Evolutionary conservation across 2,329 filamentous ascomycete species (phyloP), one percentile per base, ranked within the genome.

Genomic region (Claviceps fusiformis): DNA sequence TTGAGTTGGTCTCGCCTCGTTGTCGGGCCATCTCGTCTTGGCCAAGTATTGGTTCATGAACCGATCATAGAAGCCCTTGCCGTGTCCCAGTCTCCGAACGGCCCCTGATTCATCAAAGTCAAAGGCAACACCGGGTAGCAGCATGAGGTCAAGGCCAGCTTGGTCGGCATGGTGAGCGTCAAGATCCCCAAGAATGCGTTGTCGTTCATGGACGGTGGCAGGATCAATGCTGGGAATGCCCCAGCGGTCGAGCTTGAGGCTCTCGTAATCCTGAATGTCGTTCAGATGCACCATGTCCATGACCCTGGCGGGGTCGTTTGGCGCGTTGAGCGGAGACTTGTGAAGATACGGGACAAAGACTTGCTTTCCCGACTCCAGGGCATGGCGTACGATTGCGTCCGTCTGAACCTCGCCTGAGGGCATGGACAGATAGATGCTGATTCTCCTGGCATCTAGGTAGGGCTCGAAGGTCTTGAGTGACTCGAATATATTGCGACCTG

Each of bases 51-150:
- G 82, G 64, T 85, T 81, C 66, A 98, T 73, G 70, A 95, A 98
- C 69, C 84, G 87, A 73, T 98, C 93, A 75, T 98, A 98, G 73
- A 95, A 98, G 37, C 93, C 93, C 70, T 89, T 95, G 55, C 93
- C 93, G 70, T 98, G 93, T 45, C 93, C 93, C 24, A 97, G 78
- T 62, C 93, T 80, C 61, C 85, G 81, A 58, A 93, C 79, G 13
- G 73, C 73, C 3, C 75, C 75, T 29, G 70, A 70, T 11, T 70
- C 65, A 57, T 81, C 76, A 52, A 75, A 62, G 68, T 96, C 91
- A 70, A 98, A 98, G 3, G 89, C 92, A 64, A 98, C 87, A 13
- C 91, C 93, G 1, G 93, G 93, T 76, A 97, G 81, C 33, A 98
- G 77, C 59, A 98, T 87, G 60, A 98, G 70, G 68, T 98, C 92